Base-by-base conservation (phyloP, 257 asterid genomes). In the Solanum etuberosum region DNA sequence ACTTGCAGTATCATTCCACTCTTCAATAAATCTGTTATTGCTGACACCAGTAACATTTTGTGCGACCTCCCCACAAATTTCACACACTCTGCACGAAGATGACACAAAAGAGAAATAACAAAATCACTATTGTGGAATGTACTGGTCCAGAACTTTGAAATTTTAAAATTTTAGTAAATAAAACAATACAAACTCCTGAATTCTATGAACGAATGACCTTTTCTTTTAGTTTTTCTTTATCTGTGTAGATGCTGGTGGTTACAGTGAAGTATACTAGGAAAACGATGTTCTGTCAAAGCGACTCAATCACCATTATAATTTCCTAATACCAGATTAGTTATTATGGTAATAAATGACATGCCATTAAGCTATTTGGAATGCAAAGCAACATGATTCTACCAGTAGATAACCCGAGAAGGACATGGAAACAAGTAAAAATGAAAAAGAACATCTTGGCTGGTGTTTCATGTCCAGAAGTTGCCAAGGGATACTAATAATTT, bases 21-120 rank as follows among this genome's bases (percentile, higher is more conserved):
- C 97, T 87, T 92, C 96, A 90, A 96, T 90, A 91, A 96, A 93
- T 35, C 91, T 89, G 29, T 71, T 74, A 86, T 92, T 93, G 7
- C 91, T 88, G 4, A 88, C 87, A 14, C 97, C 98, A 7, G 90
- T 90, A 38, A 96, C 86, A 84, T 93, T 94, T 87, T 89, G 90
- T 27, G 95, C 99, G 14, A 88, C 89, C 89, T 90, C 91, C 16
- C 98, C 94, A 48, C 99, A 96, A 86, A 96, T 95, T 91, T 96
- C 99, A 63, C 99, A 96, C 83, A 92, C 83, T 90, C 99, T 96
- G 94, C 92, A 88, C 4, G 9, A 40, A 46, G 67, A 80, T 46
- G 27, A 2, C 7, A 29, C 15, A 29, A 29, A 5, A 29, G 67
- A 80, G 42, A 46, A 29, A 16, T 9, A 18, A 46, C 40, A 48